Evolutionary conservation across 257 asterid species (phyloP).

Genomic region (Scutellaria barbata): DNA sequence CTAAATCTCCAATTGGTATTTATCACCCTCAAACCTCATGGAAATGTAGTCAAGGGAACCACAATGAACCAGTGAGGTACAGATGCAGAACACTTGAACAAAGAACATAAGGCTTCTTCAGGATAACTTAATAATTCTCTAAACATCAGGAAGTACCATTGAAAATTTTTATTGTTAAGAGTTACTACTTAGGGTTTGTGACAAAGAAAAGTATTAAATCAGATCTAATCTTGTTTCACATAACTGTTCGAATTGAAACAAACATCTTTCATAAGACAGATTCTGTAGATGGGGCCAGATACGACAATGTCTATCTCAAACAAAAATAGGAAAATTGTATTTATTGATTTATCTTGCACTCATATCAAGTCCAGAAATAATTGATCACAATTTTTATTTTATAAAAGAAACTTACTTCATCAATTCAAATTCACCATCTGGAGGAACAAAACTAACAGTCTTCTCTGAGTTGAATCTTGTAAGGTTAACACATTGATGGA

Average conservation of each 20-base stretch:
- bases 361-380: conserved; percentile 12
- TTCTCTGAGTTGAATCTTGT: conserved; percentile 98
- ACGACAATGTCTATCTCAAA: conserved; percentile 9
- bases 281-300: conserved; percentile 25
- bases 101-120: not conserved
- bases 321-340: conserved; percentile 1
- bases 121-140: conserved; percentile 9
- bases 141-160: not conserved
- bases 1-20: conserved; percentile 8
- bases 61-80: not conserved
- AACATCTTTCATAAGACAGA: conserved; percentile 30
- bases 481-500: conserved; percentile 98
- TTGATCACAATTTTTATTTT: conserved; percentile 4
- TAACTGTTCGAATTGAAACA: conserved; percentile 6
- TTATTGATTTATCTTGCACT: conserved; percentile 9
- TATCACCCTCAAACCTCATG: conserved; percentile 24
- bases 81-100: conserved; percentile 5
- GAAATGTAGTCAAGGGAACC: not conserved
- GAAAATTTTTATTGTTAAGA: conserved; percentile 2
- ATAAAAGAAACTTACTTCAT: conserved; percentile 85
- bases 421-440: conserved; percentile 99
- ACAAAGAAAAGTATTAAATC: not conserved
- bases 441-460: conserved; percentile 99
- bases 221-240: not conserved
- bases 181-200: conserved; percentile 7